phyloP scores from a whole-genome alignment of 768 basidiomycete genomes.

The Mycena galericulata region DNA sequence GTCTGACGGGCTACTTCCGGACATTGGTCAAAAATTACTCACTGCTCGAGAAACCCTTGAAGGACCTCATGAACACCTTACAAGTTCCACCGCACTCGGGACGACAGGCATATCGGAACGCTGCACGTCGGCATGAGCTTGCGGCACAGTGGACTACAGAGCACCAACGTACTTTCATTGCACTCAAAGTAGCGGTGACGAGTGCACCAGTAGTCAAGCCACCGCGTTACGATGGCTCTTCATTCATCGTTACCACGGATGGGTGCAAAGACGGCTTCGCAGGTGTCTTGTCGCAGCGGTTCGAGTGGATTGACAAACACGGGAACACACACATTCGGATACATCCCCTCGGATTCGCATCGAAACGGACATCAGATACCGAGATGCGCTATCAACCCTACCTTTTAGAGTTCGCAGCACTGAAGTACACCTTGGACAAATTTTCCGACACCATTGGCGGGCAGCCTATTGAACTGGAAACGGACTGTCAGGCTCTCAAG shows the following conservation, averaged over 20 bases:
- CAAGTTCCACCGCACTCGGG: conserved; percentile 8
- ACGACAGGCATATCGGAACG: conserved; percentile 10
- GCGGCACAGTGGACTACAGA: conserved; percentile 24
- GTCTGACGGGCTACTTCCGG: conserved; percentile 49
- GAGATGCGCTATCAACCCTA: conserved; percentile 47
- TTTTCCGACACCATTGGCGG: conserved; percentile 37
- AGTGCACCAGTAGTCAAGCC: conserved; percentile 36
- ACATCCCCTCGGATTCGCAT: conserved; percentile 45
- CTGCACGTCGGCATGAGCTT: conserved; percentile 14
- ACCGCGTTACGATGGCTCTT: conserved; percentile 40
- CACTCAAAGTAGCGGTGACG: conserved; percentile 39
- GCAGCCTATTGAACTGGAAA: conserved; percentile 38
- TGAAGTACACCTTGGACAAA: conserved; percentile 34
- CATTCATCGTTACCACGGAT: conserved; percentile 47
- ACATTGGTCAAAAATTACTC: conserved; percentile 50
- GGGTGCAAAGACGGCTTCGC: conserved; percentile 47
- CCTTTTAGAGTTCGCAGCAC: conserved; percentile 46
- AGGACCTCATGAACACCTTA: conserved; percentile 39
- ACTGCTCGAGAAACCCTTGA: conserved; percentile 44
- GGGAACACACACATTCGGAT: conserved; percentile 29
- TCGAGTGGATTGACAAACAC: conserved; percentile 19
- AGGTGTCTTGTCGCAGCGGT: conserved; percentile 39
- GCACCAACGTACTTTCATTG: conserved; percentile 40
- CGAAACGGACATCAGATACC: conserved; percentile 41
- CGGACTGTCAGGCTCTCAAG: conserved; percentile 33